Evolutionary conservation across 345 rosid species (phyloP).

Genomic region (Eucalyptus pauciflora): DNA sequence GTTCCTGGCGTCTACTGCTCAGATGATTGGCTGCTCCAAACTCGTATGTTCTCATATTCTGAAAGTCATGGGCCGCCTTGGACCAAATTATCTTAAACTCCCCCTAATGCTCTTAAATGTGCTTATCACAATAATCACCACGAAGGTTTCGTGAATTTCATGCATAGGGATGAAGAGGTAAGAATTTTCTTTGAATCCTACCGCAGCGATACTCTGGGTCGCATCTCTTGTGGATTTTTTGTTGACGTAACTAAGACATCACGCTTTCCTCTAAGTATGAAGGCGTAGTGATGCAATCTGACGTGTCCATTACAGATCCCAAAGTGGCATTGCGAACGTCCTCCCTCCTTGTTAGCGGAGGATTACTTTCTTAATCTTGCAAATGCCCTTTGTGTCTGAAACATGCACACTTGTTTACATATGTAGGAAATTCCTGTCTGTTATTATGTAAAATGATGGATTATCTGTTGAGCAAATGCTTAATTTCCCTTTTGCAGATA

Average conservation of each 20-base stretch:
- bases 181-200: neutral
- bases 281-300: neutral
- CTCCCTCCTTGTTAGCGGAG: neutral
- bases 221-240: neutral
- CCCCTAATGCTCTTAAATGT: conserved; percentile 63
- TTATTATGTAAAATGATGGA: neutral
- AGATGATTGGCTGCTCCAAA: conserved; percentile 85
- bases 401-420: neutral
- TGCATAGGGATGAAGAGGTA: conserved; percentile 50
- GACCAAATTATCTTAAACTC: conserved; percentile 92
- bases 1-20: conserved; percentile 87
- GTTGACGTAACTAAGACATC: neutral
- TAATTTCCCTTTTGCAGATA: too few species aligned
- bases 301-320: neutral
- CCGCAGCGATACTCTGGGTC: neutral
- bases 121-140: conserved; percentile 91
- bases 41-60: conserved; percentile 71
- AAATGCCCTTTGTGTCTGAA: neutral
- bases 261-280: neutral
- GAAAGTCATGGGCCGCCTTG: conserved; percentile 96
- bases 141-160: conserved; percentile 75
- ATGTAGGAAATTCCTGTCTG: neutral
- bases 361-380: neutral
- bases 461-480: too few species aligned
- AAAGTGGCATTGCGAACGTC: neutral